phyloP scores from a whole-genome alignment of 495 filamentous ascomycete species.

The Alectoria sarmentosa region DNA sequence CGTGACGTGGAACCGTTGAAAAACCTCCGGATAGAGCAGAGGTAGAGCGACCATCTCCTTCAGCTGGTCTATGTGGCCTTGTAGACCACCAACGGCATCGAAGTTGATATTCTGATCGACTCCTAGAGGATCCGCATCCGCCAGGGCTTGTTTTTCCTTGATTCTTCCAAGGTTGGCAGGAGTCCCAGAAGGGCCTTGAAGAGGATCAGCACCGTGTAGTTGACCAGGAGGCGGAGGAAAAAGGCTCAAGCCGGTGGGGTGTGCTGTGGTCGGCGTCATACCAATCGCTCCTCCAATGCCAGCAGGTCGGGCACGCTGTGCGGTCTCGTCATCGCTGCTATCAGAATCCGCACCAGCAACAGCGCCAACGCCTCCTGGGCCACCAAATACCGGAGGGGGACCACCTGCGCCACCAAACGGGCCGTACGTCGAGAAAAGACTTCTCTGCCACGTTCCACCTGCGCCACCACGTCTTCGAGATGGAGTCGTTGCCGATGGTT shows the following conservation, averaged over 20 bases:
- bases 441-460: constrained; percentile 57
- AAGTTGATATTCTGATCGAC: constrained; percentile 89
- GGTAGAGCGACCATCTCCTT: constrained; percentile 98
- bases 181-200: constrained; percentile 56
- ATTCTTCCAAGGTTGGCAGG: constrained; percentile 84
- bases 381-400: constrained; percentile 62
- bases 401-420: constrained; percentile 85
- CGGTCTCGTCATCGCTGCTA: constrained; percentile 88
- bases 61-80: constrained; percentile 87
- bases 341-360: constrained; percentile 82
- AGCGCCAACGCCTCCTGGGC: constrained; percentile 68
- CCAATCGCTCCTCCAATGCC: constrained; percentile 56
- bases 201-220: constrained; percentile 55
- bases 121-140: constrained; percentile 89
- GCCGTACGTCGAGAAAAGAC: constrained; percentile 76
- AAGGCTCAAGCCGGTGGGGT: constrained; percentile 43
- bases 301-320: constrained; percentile 41
- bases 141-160: constrained; percentile 72
- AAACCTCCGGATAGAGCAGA: constrained; percentile 91
- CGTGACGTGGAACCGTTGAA: constrained; percentile 80
- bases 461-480: constrained; percentile 52
- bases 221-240: constrained; percentile 48
- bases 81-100: constrained; percentile 81
- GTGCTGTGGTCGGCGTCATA: constrained; percentile 68
- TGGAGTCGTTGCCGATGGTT: constrained; percentile 60